Evolutionary conservation across 2,329 filamentous ascomycete genomes (phyloP).

Genomic region (Chlorencoelia australis): DNA sequence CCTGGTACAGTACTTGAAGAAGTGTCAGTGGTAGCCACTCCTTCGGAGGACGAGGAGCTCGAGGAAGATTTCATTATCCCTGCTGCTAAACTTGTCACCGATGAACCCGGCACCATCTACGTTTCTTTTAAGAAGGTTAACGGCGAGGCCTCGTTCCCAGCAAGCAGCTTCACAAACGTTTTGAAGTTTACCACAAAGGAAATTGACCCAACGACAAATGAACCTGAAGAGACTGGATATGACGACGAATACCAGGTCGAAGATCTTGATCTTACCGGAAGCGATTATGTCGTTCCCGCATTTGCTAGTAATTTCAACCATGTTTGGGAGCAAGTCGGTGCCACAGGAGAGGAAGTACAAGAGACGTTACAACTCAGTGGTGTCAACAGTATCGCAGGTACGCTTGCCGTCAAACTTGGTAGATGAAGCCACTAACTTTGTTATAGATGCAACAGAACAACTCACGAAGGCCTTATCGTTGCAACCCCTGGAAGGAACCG

Average conservation of each 20-base stretch:
- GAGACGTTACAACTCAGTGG: constrained; percentile 84
- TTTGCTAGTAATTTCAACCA: constrained; percentile 94
- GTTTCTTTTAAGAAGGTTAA: constrained; percentile 82
- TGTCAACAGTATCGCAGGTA: constrained; percentile 88
- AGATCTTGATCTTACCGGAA: constrained; percentile 80
- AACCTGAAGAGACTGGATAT: constrained; percentile 86
- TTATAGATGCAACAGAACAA: constrained; percentile 79
- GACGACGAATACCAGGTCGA: constrained; percentile 97
- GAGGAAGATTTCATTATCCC: constrained; percentile 94
- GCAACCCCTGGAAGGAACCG: constrained; percentile 88
- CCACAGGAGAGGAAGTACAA: constrained; percentile 78
- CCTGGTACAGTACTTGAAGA: constrained; percentile 85
- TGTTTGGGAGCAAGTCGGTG: constrained; percentile 87
- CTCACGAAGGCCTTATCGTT: constrained; percentile 77
- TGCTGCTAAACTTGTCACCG: constrained; percentile 68
- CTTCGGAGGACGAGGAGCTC: constrained; percentile 69
- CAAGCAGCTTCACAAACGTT: constrained; percentile 77
- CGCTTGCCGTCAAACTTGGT: constrained; percentile 2
- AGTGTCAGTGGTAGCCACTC: constrained; percentile 71
- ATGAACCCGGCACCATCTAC: constrained; percentile 88
- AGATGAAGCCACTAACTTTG: constrained; percentile 18
- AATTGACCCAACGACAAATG: constrained; percentile 86
- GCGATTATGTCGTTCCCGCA: constrained; percentile 87
- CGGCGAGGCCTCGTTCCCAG: constrained; percentile 67
- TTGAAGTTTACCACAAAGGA: constrained; percentile 98